Conservation (phyloP, 75 land plant genomes). For the Pinus tabuliformis region DNA sequence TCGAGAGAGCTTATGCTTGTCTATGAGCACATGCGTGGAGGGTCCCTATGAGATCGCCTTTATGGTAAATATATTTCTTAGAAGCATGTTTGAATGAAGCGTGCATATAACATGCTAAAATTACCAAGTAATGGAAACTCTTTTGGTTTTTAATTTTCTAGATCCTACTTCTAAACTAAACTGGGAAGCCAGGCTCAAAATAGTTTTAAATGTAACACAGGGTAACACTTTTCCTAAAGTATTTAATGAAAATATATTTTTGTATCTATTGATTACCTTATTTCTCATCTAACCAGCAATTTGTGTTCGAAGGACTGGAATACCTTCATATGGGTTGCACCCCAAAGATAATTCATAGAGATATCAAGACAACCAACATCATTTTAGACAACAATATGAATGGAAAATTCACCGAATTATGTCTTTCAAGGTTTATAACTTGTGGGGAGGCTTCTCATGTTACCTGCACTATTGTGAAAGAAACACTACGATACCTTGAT, state of each 20-base stretch:
- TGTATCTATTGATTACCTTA: neutral
- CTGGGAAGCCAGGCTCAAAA: conserved; percentile 9
- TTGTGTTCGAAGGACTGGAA: neutral
- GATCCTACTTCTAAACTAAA: neutral
- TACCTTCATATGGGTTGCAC: conserved; percentile 14
- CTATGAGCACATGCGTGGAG: neutral
- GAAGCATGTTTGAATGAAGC: no score
- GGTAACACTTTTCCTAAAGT: neutral
- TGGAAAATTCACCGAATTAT: conserved; percentile 33
- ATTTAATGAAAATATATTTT: neutral
- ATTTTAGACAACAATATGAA: conserved; percentile 25
- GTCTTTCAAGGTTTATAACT: conserved; percentile 26
- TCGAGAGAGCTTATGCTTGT: no score
- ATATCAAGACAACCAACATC: conserved; percentile 38
- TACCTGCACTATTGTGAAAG: conserved; percentile 21
- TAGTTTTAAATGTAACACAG: conserved; percentile 1
- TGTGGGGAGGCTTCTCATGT: conserved; percentile 21
- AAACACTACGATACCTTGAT: conserved; percentile 32
- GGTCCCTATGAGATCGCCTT: neutral
- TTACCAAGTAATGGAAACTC: no score
- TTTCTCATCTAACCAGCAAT: no score
- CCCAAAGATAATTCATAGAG: conserved; percentile 36
- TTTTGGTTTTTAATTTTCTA: neutral
- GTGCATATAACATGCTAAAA: no score
- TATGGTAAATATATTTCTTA: neutral